Evolutionary conservation across 352 stramenopile species (phyloP), one percentile per base, ranked within the genome.

Genomic region (Thalassiosira ordinaria): DNA sequence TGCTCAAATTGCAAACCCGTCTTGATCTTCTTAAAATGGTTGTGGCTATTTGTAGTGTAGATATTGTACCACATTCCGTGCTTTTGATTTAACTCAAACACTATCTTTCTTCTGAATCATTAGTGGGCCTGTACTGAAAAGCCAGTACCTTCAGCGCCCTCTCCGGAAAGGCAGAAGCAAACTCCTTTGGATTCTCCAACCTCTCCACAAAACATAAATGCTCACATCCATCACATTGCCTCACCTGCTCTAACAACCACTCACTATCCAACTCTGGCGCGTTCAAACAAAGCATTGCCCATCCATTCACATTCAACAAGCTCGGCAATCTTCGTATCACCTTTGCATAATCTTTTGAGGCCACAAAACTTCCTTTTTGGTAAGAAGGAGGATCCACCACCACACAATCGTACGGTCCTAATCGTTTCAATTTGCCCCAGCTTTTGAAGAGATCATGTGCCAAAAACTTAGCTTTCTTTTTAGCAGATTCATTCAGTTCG

Each of bases 211-310:
- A n/a, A n/a, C n/a, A n/a, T n/a, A n/a, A n/a, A n/a, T n/a, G 6
- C 35, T 44, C 35, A 44, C 13, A 44, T 44, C 35, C 35, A 44
- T 44, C 13, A 26, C 26, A 27, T 11, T 61, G 27, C 13, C 26
- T 62, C 22, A 85, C 78, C 49, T 57, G 35, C 6, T 78, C 49
- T 20, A 64, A n/a, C 0, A 82, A 29, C 60, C 65, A 82, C 1
- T 55, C 37, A 29, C 41, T 41, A 49, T 53, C 49, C 27, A 85
- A 57, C 22, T 80, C 70, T 22, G 71, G 78, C 26, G 77, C 70
- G 60, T 85, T 85, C 47, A 85, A 61, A 60, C 77, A 85, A 27
- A 85, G 77, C 37, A 85, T 41, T 56, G 70, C 78, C 2, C 53
- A 70, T 1, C 78, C 66, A 49, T 67, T 29, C 6, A 26, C n/a